Conservation (phyloP, 495 filamentous ascomycete genomes). For the Zalerion maritima region DNA sequence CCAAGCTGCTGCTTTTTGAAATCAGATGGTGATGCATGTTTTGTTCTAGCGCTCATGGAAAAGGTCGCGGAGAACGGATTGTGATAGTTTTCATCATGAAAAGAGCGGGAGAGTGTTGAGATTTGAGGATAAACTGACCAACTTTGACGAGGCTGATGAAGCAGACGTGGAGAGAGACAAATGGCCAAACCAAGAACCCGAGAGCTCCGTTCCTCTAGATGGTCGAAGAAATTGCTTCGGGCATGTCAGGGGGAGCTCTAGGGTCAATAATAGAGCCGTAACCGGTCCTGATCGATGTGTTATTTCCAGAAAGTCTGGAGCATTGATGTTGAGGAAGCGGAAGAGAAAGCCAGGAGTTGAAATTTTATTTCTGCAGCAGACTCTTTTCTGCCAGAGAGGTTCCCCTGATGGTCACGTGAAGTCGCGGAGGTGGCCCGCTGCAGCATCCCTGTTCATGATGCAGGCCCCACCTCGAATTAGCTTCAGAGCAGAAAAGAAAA, state of each 20-base stretch:
- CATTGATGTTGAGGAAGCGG: conserved; percentile 2
- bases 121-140: conserved; percentile 15
- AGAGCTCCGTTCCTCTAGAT: background rate
- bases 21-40: conserved; percentile 99
- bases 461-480: conserved; percentile 3
- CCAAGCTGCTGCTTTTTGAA: conserved; percentile 14
- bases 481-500: conserved; percentile 4
- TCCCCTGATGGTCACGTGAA: conserved; percentile 5
- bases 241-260: too few species aligned
- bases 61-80: conserved; percentile 36
- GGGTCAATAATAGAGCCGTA: too few species aligned
- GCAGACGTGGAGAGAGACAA: conserved; percentile 5
- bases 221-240: conserved; percentile 9
- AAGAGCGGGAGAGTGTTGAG: conserved; percentile 13
- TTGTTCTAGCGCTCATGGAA: conserved; percentile 79
- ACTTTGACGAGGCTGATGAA: conserved; percentile 4
- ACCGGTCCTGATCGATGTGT: too few species aligned
- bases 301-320: conserved; percentile 1
- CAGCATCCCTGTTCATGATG: conserved; percentile 1
- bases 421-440: background rate
- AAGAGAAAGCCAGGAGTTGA: background rate
- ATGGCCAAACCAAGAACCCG: conserved; percentile 1
- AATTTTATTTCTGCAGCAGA: background rate
- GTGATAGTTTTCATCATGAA: conserved; percentile 49
- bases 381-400: background rate